A percentile compares a stretch with the other conserved stretches of the same genome.
Evolutionary conservation across 352 stramenopile genomes (phyloP).

Genomic region (Lagenidium giganteum): DNA sequence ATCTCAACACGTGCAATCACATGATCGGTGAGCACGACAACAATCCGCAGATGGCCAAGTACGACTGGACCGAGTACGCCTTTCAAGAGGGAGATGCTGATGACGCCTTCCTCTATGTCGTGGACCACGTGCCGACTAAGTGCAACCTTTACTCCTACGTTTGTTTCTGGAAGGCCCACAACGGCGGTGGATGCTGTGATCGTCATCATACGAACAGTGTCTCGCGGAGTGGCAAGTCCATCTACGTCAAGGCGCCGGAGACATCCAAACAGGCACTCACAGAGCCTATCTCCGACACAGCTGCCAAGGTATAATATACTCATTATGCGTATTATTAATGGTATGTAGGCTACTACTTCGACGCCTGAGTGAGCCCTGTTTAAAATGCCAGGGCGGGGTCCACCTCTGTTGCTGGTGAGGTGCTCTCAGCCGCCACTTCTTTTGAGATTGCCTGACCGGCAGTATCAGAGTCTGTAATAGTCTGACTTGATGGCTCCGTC

Average conservation of each 20-base stretch:
- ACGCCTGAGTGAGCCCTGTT: too few species aligned
- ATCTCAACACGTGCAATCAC: conserved; percentile 88
- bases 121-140: conserved; percentile 81
- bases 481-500: too few species aligned
- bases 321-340: not conserved
- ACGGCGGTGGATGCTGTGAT: conserved; percentile 74
- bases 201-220: conserved; percentile 50
- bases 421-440: conserved; percentile 8
- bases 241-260: conserved; percentile 40
- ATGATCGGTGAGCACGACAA: conserved; percentile 86
- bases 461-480: too few species aligned
- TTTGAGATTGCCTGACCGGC: conserved; percentile 5
- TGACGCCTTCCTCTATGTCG: conserved; percentile 72
- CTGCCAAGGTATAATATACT: conserved; percentile 7
- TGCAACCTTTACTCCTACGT: conserved; percentile 84
- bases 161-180: conserved; percentile 71
- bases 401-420: not conserved
- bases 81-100: conserved; percentile 64
- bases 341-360: too few species aligned
- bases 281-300: too few species aligned
- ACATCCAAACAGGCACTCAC: conserved; percentile 5
- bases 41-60: conserved; percentile 65
- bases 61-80: conserved; percentile 80
- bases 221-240: conserved; percentile 50
- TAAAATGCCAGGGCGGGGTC: conserved; percentile 18